Percentiles rank a stretch among this genome's conserved stretches.
These are phyloP conservation scores for Begonia fuchsioides DNA, from an alignment of 306 rosid species.

Conservation along the genomic window DNA sequence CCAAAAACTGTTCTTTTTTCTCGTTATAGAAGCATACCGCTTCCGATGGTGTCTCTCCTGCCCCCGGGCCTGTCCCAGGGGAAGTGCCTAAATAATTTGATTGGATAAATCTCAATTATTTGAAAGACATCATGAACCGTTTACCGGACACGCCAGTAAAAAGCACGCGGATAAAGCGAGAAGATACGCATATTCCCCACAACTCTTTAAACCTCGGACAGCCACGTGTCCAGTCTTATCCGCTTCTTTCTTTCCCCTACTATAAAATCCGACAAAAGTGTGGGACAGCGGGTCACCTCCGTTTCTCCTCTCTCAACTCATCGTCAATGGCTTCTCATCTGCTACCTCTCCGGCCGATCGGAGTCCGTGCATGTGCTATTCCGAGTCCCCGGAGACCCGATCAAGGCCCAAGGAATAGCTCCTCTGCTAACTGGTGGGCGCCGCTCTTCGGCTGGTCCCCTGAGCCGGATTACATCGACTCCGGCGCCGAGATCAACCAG, in stretches of 20 bases:
- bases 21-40: conserved; percentile 29
- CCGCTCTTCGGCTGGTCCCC: conserved; percentile 73
- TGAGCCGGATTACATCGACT: conserved; percentile 73
- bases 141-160: conserved; percentile 26
- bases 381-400: conserved; percentile 23
- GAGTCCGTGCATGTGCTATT: conserved; percentile 24
- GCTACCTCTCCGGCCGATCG: conserved; percentile 6
- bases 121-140: too few relatives aligned
- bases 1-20: too few relatives aligned
- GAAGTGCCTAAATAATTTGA: too few relatives aligned
- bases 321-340: conserved; percentile 1
- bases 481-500: conserved; percentile 11
- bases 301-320: not conserved
- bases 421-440: conserved; percentile 61
- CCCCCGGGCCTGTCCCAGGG: too few relatives aligned
- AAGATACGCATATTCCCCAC: conserved; percentile 21
- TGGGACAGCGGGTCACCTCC: not conserved
- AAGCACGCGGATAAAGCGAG: conserved; percentile 1
- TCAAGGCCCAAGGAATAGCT: conserved; percentile 16
- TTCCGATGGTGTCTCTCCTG: too few relatives aligned
- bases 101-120: too few relatives aligned
- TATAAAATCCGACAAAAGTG: conserved; percentile 3
- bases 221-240: conserved; percentile 55
- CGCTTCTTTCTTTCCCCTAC: conserved; percentile 12
- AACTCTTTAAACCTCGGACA: not conserved